Conservation (phyloP, 106 monocot genomes). For the Xerophyta viscosa region DNA sequence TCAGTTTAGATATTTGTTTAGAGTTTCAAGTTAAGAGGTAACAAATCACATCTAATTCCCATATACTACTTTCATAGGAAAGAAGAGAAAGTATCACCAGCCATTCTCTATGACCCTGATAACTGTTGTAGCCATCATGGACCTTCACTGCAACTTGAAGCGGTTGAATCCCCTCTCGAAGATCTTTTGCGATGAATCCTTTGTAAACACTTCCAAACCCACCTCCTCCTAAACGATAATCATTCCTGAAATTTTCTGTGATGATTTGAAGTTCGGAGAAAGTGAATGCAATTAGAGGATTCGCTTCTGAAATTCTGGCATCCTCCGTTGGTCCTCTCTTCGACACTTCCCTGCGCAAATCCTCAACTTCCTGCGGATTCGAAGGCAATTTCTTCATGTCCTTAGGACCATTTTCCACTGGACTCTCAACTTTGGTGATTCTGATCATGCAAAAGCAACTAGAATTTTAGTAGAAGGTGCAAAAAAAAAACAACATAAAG, state of each 20-base stretch:
- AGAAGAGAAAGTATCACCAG: constrained; percentile 32
- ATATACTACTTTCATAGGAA: no score
- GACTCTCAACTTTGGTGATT: constrained; percentile 21
- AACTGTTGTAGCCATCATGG: constrained; percentile 66
- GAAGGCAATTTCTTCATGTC: constrained; percentile 32
- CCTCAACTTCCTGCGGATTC: constrained; percentile 64
- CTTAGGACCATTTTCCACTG: constrained; percentile 16
- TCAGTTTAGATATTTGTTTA: no score
- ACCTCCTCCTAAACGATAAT: constrained; percentile 52
- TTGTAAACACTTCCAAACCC: constrained; percentile 79
- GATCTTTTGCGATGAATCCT: constrained; percentile 42
- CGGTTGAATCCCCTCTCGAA: constrained; percentile 37
- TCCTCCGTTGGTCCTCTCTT: no score
- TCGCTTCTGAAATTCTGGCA: constrained; percentile 22
- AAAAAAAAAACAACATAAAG: no score
- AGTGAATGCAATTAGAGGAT: constrained; percentile 53
- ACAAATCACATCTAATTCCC: no score
- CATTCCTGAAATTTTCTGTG: constrained; percentile 59
- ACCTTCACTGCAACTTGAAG: constrained; percentile 75
- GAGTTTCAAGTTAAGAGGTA: no score
- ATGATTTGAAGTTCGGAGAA: constrained; percentile 50
- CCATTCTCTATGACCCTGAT: constrained; percentile 84
- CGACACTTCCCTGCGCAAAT: constrained; percentile 36
- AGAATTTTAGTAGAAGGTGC: no score
- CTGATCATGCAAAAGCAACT: constrained; percentile 7